Base-by-base conservation (phyloP, 2,329 filamentous ascomycete genomes). In the Grosmannia serpens region DNA sequence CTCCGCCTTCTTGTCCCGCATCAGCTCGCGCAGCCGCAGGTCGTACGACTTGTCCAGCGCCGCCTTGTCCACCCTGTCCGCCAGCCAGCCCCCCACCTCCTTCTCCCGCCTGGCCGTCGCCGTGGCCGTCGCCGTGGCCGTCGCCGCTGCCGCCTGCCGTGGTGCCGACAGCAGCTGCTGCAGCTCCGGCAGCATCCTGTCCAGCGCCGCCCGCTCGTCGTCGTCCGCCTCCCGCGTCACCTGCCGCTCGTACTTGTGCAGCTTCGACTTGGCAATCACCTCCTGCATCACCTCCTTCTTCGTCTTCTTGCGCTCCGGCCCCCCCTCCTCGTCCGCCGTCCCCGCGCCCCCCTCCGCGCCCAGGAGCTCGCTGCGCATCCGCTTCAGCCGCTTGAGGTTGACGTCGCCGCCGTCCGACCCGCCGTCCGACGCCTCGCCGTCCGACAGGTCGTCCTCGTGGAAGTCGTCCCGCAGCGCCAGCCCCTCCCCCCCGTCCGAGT, bases 201-300 rank as follows among this genome's bases (percentile, higher is more conserved):
- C 91, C 20, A 99, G 77, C 69, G 91, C 84, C 60, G 86, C 85
- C 60, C 91, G 82, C 57, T 96, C 72, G 64, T 96, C 92, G 55
- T 95, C 90, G 65, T 99, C 94, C 55, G 94, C 90, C 61, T 97
- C 94, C 68, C 96, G 96, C 31, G 84, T 84, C 61, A 89, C 86
- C 72, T 99, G 94, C 47, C 94, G 85, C 73, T 97, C 91, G 68
- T 92, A 91, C 73, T 96, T 97, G 79, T 96, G 82, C 62, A 89
- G 79, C 70, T 99, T 99, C 1, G 92, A 97, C 73, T 99, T 99
- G 61, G 91, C 89, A 64, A 99, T 96, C 61, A 99, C 81, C 71
- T 99, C 95, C 67, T 96, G 88, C 89, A 97, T 96, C 55, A 99
- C 89, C 71, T 99, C 94, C 57, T 94, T 88, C 74, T 96, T 97